Evolutionary conservation across 202 grass and related monocot genomes (phyloP).

Genomic region (Carex sylvatica): DNA sequence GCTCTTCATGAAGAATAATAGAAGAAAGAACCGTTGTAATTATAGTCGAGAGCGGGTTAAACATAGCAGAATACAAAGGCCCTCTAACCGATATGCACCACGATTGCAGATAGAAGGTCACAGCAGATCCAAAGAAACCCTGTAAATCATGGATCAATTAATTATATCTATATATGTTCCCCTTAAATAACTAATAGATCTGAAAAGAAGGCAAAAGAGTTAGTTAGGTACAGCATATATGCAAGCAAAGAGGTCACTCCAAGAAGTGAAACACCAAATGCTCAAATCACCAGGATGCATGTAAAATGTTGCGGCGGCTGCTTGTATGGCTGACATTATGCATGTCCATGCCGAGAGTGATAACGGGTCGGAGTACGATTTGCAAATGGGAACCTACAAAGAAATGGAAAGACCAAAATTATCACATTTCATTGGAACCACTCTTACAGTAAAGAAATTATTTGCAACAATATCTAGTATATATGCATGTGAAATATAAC

Average conservation of each 20-base stretch:
- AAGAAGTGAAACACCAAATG: conserved; percentile 57
- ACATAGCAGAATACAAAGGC: conserved; percentile 74
- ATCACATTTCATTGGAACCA: background rate
- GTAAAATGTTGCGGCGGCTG: conserved; percentile 39
- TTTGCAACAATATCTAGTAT: background rate
- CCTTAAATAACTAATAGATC: background rate
- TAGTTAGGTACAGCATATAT: conserved; percentile 56
- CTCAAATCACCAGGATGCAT: conserved; percentile 27
- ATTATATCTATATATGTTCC: background rate
- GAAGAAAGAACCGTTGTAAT: conserved; percentile 44
- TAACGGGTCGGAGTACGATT: conserved; percentile 59
- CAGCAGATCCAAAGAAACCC: conserved; percentile 57
- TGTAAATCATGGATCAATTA: conserved; percentile 12
- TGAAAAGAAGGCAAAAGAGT: background rate
- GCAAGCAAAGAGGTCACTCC: conserved; percentile 37
- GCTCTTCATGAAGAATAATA: conserved; percentile 44
- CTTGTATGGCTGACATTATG: conserved; percentile 54
- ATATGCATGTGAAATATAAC: background rate
- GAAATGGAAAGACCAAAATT: background rate
- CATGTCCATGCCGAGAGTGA: conserved; percentile 66
- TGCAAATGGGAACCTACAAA: conserved; percentile 67
- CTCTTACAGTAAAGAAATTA: too few relatives aligned
- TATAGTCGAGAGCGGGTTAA: conserved; percentile 61
- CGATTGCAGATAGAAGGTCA: conserved; percentile 70
- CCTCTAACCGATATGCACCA: conserved; percentile 61